A percentile compares a stretch with the other conserved stretches of the same genome.
phyloP scores from a whole-genome alignment of 768 basidiomycete species.

The Phallus indusiatus region DNA sequence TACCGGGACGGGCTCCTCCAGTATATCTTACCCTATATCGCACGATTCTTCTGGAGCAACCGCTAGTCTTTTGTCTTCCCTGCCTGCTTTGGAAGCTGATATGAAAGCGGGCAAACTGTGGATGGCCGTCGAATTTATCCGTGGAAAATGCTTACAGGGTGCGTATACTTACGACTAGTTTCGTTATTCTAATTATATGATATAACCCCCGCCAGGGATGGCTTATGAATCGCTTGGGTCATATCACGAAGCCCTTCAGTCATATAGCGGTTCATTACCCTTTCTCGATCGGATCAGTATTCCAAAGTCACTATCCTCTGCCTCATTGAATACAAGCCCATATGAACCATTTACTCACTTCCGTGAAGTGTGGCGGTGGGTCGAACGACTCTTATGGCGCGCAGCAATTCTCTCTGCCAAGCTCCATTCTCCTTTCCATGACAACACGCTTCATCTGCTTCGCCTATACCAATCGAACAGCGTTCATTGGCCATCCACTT shows the following conservation, averaged over 20 bases:
- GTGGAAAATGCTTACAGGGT: conserved; percentile 78
- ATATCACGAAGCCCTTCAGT: conserved; percentile 40
- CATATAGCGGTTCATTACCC: conserved; percentile 47
- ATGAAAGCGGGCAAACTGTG: conserved; percentile 63
- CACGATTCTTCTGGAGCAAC: conserved; percentile 14
- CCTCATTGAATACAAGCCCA: conserved; percentile 27
- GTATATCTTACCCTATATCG: conserved; percentile 21
- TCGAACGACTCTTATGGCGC: conserved; percentile 76
- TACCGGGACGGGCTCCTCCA: neutral
- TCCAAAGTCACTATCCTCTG: conserved; percentile 20
- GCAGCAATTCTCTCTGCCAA: conserved; percentile 53
- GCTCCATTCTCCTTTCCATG: conserved; percentile 16
- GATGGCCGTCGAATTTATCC: conserved; percentile 62
- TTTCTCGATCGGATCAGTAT: conserved; percentile 45
- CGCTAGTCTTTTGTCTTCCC: neutral
- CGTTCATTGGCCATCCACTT: conserved; percentile 67
- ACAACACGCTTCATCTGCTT: conserved; percentile 54
- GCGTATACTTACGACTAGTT: conserved; percentile 13
- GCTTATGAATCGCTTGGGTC: conserved; percentile 51
- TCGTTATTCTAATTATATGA: conserved; percentile 1
- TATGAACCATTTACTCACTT: conserved; percentile 53
- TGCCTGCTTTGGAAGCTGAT: conserved; percentile 23
- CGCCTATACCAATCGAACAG: conserved; percentile 51
- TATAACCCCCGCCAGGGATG: too few relatives aligned
- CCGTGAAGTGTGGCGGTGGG: conserved; percentile 83